Evolutionary conservation across 192 early-diverging fungal species (phyloP), one percentile per base, ranked within the genome.

Genomic region (Backusella macrospora): DNA sequence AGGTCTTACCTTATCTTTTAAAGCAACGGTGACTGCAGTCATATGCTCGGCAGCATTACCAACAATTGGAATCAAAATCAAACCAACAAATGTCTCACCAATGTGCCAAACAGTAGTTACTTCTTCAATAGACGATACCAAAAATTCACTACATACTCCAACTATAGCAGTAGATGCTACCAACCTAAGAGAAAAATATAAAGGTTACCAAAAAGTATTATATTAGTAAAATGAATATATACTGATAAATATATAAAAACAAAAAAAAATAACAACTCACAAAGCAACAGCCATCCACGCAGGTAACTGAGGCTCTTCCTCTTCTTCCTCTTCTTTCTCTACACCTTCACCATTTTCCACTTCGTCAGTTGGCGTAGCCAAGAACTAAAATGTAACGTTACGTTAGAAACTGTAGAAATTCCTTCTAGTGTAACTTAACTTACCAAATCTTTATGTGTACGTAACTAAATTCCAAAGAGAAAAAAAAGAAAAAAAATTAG

Each of bases 1-100:
- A 29, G 15, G 15, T 0, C 6, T 21, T 69, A 69, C 67, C 44
- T 96, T 96, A 85, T 96, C 89, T 75, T 91, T 89, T 63, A 95
- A 87, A 2, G 95, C 92, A 18, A 87, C 89, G 5, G 87, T 88
- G 16, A 95, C 84, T 26, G 95, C 95, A 0, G 92, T 94, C 34
- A 94, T 86, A 77, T 97, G 94, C 84, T 93, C 91, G 14, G 94
- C 93, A 2, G 93, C 94, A 71, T 96, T 96, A 38, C 65, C 96
- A 29, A 98, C 95, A 43, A 97, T 93, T 2, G 96, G 95, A 47
- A 98, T 74, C 10, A 98, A 71, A 73, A 98, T 92, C 47, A 98
- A 87, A 45, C 96, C 96, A 49, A 98, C 92, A 81, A 98, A 98
- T 3, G 91, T 91, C 23, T 90, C 76, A 39, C 83, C 87, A 34